These are phyloP conservation scores for Fulvia fulva DNA, from an alignment of 2,329 filamentous ascomycete genomes.

Conservation along the genomic window DNA sequence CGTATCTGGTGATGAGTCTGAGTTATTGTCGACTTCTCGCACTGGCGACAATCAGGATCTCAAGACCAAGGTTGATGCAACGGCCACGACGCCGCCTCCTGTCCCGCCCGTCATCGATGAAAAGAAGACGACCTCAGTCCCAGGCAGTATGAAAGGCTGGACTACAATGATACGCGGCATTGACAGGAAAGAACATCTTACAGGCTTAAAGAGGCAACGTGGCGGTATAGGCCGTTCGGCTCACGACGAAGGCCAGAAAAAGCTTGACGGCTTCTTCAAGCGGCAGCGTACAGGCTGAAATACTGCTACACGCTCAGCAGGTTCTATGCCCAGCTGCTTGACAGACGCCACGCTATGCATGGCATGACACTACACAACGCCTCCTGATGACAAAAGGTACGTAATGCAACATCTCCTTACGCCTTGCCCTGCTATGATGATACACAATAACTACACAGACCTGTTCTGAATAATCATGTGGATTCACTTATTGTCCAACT, in stretches of 20 bases:
- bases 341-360: neutral
- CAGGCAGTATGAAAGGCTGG: slow-evolving; percentile 37
- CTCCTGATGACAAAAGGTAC: slow-evolving; percentile 9
- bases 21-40: neutral
- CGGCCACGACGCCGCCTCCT: neutral
- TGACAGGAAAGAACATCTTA: slow-evolving; percentile 69
- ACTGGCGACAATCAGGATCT: neutral
- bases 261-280: slow-evolving; percentile 74
- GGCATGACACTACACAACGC: neutral
- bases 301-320: neutral
- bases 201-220: slow-evolving; percentile 70
- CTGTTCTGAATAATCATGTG: slow-evolving; percentile 31
- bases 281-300: slow-evolving; percentile 25
- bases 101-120: neutral
- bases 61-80: neutral
- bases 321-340: neutral
- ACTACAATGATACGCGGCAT: slow-evolving; percentile 55
- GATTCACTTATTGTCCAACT: slow-evolving; percentile 34
- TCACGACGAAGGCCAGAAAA: slow-evolving; percentile 72
- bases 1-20: neutral
- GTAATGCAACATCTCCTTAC: slow-evolving; percentile 3
- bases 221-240: slow-evolving; percentile 77
- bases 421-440: slow-evolving; percentile 24
- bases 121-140: neutral
- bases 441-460: slow-evolving; percentile 31